These are phyloP conservation scores for Aspergillus homomorphus DNA, from an alignment of 495 filamentous ascomycete species.

Conservation along the genomic window DNA sequence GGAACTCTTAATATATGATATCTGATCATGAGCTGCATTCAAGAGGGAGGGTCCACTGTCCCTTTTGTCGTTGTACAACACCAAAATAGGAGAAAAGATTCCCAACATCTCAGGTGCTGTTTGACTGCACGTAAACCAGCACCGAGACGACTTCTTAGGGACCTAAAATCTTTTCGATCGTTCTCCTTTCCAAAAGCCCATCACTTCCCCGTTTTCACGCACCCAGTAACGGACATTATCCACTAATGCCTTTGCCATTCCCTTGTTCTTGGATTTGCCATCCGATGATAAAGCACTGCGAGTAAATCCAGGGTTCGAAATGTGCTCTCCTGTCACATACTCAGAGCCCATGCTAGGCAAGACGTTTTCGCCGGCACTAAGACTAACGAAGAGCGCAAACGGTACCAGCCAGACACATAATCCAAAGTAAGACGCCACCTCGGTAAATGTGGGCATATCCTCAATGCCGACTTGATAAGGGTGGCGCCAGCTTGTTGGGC, in stretches of 20 bases:
- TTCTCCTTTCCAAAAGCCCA: conserved; percentile 66
- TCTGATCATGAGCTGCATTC: not conserved
- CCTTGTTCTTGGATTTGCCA: conserved; percentile 61
- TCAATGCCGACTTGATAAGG: conserved; percentile 54
- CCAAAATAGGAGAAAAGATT: too few species aligned
- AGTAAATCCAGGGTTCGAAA: conserved; percentile 40
- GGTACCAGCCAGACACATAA: conserved; percentile 96
- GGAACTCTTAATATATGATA: too few species aligned
- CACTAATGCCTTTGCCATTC: conserved; percentile 87
- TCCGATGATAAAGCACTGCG: conserved; percentile 37
- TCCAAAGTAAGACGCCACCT: conserved; percentile 94
- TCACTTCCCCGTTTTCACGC: conserved; percentile 64
- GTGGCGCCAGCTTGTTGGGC: conserved; percentile 42
- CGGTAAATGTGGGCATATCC: conserved; percentile 79
- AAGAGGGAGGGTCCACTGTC: not conserved
- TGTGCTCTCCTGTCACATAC: conserved; percentile 58
- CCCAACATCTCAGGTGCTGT: too few species aligned
- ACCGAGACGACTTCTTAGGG: not conserved
- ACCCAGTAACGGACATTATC: conserved; percentile 72
- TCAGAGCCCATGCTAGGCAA: conserved; percentile 79
- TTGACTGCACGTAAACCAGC: not conserved
- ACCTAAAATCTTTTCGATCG: conserved; percentile 40
- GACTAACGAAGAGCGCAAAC: conserved; percentile 88
- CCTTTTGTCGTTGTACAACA: not conserved
- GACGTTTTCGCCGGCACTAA: conserved; percentile 92